phyloP scores from a whole-genome alignment of 129 eudicot species.

The Tanacetum coccineum region DNA sequence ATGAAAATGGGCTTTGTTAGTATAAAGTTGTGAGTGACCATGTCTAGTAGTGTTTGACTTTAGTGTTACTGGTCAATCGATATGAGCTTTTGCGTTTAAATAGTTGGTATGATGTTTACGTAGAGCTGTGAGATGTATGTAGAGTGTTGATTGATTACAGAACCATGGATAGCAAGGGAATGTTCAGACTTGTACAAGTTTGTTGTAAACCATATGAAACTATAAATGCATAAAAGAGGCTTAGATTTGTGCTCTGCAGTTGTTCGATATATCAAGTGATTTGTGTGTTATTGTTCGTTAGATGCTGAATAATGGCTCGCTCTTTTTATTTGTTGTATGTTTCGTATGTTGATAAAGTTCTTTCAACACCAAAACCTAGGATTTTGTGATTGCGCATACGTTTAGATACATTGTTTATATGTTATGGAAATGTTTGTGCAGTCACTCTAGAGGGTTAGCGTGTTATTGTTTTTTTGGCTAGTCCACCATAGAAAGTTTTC shows the following conservation, averaged over 20 bases:
- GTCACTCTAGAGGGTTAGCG: neutral
- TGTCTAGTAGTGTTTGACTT: neutral
- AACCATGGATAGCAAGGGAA: neutral
- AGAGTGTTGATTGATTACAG: neutral
- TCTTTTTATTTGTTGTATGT: neutral
- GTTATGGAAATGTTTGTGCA: too few relatives aligned
- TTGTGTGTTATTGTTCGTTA: neutral
- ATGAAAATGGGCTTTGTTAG: neutral
- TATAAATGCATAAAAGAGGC: too few relatives aligned
- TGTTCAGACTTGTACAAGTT: constrained; percentile 7
- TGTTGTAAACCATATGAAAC: neutral
- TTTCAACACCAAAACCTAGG: too few relatives aligned
- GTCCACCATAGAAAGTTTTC: neutral
- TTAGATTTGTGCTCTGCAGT: too few relatives aligned
- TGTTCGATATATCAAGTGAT: neutral
- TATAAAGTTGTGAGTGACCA: neutral
- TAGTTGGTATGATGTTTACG: neutral
- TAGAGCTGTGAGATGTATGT: neutral
- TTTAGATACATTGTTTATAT: too few relatives aligned
- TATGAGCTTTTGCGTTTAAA: neutral
- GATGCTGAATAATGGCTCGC: neutral
- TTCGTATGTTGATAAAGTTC: too few relatives aligned
- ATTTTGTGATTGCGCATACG: too few relatives aligned
- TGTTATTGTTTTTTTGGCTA: neutral
- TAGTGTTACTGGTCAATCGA: too few relatives aligned